A percentile compares a stretch with the other conserved stretches of the same genome.
phyloP scores from a whole-genome alignment of 495 filamentous ascomycete species.

The Penicillium verhagenii region DNA sequence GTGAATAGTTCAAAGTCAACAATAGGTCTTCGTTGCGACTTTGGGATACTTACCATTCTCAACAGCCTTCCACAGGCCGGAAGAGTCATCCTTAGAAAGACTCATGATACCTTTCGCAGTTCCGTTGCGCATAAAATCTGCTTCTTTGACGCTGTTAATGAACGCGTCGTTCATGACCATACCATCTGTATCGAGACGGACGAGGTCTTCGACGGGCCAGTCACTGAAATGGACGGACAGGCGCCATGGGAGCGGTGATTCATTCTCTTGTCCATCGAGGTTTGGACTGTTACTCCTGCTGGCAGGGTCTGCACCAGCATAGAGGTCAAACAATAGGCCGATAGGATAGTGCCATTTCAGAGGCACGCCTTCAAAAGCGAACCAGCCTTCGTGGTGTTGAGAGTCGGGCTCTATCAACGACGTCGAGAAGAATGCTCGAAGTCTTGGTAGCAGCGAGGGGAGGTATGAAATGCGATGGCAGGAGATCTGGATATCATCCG shows the following conservation, averaged over 20 bases:
- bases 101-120: constrained; percentile 93
- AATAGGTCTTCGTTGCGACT: background rate
- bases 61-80: constrained; percentile 81
- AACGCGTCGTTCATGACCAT: constrained; percentile 76
- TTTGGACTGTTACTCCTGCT: constrained; percentile 28
- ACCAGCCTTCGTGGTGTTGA: constrained; percentile 63
- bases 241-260: constrained; percentile 66
- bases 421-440: constrained; percentile 73
- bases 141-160: constrained; percentile 94
- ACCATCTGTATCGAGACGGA: constrained; percentile 60
- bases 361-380: constrained; percentile 72
- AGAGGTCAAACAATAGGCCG: constrained; percentile 88
- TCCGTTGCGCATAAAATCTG: constrained; percentile 87
- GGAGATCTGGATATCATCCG: constrained; percentile 32
- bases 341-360: constrained; percentile 86
- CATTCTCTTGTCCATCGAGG: constrained; percentile 27
- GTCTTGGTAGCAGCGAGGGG: constrained; percentile 71
- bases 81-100: constrained; percentile 83
- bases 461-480: constrained; percentile 62
- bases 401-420: constrained; percentile 66
- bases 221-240: constrained; percentile 76
- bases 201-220: constrained; percentile 65
- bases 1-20: constrained; percentile 5
- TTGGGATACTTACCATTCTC: constrained; percentile 60
- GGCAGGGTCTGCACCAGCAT: constrained; percentile 62